Percentiles rank a stretch among this genome's conserved stretches.
Conservation (phyloP, 2,329 filamentous ascomycete species). For the Aspergillus aculeatus region DNA sequence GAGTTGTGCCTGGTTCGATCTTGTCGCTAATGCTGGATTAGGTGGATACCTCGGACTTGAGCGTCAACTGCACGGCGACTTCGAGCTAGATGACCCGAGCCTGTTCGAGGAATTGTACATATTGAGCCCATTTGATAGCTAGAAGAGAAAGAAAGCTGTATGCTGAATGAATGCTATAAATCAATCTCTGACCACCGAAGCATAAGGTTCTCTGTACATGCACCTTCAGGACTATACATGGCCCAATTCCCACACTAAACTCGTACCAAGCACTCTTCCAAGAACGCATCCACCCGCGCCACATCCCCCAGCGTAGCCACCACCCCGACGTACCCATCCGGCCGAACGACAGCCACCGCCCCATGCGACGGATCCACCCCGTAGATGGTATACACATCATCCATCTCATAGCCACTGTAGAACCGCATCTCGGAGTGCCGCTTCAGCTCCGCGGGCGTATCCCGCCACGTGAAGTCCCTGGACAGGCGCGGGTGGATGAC, state of each 20-base stretch:
- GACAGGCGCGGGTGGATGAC: conserved; percentile 33
- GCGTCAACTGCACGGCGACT: conserved; percentile 35
- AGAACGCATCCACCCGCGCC: conserved; percentile 25
- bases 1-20: neutral
- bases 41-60: conserved; percentile 34
- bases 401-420: conserved; percentile 33
- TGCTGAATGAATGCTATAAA: neutral
- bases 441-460: conserved; percentile 33
- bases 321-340: conserved; percentile 40
- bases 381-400: conserved; percentile 38
- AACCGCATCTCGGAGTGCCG: conserved; percentile 37
- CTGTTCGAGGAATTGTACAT: neutral
- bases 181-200: neutral
- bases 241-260: neutral
- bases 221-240: neutral
- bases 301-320: conserved; percentile 30
- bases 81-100: conserved; percentile 11
- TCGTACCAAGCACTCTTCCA: conserved; percentile 19
- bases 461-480: conserved; percentile 33
- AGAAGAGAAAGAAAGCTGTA: neutral
- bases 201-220: neutral
- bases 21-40: conserved; percentile 6
- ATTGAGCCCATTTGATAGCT: neutral
- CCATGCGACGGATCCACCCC: conserved; percentile 33
- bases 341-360: conserved; percentile 37